Evolutionary conservation across 2,329 filamentous ascomycete species (phyloP).

Genomic region (Cryphonectria radicalis): DNA sequence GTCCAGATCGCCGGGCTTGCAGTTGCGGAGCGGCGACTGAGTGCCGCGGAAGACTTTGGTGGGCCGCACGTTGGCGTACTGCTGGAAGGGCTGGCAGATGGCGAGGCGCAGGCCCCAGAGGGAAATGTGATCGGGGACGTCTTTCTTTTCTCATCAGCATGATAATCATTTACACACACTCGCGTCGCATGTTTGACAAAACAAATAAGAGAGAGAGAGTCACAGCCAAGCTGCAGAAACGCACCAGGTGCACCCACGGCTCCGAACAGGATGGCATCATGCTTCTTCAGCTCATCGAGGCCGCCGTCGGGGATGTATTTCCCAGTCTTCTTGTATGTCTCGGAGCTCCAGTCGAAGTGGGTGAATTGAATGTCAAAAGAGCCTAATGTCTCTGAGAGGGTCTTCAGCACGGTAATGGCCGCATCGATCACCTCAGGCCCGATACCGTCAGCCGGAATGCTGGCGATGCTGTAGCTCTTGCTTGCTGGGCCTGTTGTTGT

Average conservation of each 20-base stretch:
- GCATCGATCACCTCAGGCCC: conserved; percentile 66
- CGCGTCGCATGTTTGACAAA: not conserved
- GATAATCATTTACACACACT: not conserved
- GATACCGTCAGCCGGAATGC: conserved; percentile 67
- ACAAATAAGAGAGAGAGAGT: not conserved
- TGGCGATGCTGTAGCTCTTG: conserved; percentile 53
- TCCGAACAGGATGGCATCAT: conserved; percentile 40
- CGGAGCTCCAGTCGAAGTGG: conserved; percentile 70
- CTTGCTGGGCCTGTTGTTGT: not conserved
- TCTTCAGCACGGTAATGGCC: conserved; percentile 63
- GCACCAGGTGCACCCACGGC: conserved; percentile 38
- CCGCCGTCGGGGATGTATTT: conserved; percentile 67
- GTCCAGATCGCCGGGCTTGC: conserved; percentile 58
- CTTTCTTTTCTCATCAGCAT: conserved; percentile 30
- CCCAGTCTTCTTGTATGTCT: conserved; percentile 67
- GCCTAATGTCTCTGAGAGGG: conserved; percentile 53
- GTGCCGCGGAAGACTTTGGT: conserved; percentile 63
- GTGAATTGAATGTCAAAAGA: conserved; percentile 65
- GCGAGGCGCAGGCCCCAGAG: conserved; percentile 68
- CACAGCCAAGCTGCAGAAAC: not conserved
- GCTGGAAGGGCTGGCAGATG: conserved; percentile 66
- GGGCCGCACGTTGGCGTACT: conserved; percentile 69
- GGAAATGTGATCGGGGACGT: conserved; percentile 69
- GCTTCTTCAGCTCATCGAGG: conserved; percentile 52
- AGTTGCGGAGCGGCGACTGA: conserved; percentile 56